Conservation (phyloP, 257 asterid genomes). For the Thymus quinquecostatus region DNA sequence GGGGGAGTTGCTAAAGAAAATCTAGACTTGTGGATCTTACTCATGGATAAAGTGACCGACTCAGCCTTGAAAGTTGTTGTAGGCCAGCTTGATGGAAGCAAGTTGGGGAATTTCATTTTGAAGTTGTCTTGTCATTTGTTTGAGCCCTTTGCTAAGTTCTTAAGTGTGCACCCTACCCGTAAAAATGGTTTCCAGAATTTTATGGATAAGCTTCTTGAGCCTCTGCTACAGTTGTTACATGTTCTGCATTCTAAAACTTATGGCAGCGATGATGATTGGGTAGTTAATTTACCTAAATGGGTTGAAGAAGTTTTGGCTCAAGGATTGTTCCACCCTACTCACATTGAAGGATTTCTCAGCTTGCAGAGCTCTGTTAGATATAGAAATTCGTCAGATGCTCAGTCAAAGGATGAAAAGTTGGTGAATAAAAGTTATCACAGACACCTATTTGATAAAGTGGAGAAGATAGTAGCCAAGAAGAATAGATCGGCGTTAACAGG, state of each 20-base stretch:
- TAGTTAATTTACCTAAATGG: conserved; percentile 45
- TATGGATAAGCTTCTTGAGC: conserved; percentile 80
- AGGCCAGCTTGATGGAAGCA: conserved; percentile 49
- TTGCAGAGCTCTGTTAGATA: conserved; percentile 60
- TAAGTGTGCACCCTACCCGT: conserved; percentile 75
- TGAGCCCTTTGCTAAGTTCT: conserved; percentile 76
- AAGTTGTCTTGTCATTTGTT: conserved; percentile 59
- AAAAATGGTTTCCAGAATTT: conserved; percentile 71
- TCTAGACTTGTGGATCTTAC: conserved; percentile 68
- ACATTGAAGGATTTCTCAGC: conserved; percentile 75
- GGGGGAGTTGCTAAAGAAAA: conserved; percentile 76
- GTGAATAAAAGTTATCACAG: conserved; percentile 85
- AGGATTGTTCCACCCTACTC: conserved; percentile 84
- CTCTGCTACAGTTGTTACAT: conserved; percentile 59
- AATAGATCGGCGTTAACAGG: conserved; percentile 59
- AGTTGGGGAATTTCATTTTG: conserved; percentile 48
- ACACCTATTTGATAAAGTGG: conserved; percentile 81
- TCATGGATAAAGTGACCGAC: conserved; percentile 52
- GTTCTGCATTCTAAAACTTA: conserved; percentile 43
- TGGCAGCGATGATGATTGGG: conserved; percentile 43
- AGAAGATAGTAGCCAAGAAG: conserved; percentile 61
- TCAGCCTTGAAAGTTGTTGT: conserved; percentile 45
- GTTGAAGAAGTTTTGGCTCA: conserved; percentile 77
- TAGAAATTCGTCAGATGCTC: conserved; percentile 48
- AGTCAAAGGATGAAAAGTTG: conserved; percentile 46